Conservation (phyloP, 2,329 filamentous ascomycete species). For the Botrytis porri region DNA sequence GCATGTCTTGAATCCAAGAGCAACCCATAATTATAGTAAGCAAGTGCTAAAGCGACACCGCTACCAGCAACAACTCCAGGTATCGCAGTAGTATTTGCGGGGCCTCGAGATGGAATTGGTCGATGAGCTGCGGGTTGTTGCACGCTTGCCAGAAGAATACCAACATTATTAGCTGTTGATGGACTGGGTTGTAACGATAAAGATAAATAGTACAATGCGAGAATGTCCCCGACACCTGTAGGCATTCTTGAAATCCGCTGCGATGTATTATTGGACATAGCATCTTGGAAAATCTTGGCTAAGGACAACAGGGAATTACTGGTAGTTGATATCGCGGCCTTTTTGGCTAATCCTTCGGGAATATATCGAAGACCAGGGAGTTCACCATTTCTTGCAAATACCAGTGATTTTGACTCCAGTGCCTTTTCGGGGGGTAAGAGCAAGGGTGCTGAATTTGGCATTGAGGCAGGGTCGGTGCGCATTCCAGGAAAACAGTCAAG, state of each 20-base stretch:
- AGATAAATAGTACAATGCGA: slow-evolving; percentile 93
- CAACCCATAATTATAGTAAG: slow-evolving; percentile 94
- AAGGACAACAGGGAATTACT: slow-evolving; percentile 93
- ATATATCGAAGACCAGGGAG: slow-evolving; percentile 77
- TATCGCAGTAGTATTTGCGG: slow-evolving; percentile 48
- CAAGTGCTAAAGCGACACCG: slow-evolving; percentile 80
- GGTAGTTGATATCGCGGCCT: slow-evolving; percentile 83
- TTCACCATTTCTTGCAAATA: slow-evolving; percentile 73
- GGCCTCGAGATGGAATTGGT: slow-evolving; percentile 36
- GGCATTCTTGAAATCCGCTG: slow-evolving; percentile 57
- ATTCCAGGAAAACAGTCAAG: slow-evolving; percentile 44
- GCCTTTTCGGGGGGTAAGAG: slow-evolving; percentile 81
- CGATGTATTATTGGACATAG: slow-evolving; percentile 65
- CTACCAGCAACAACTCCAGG: slow-evolving; percentile 82
- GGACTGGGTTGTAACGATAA: slow-evolving; percentile 92
- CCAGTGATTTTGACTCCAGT: slow-evolving; percentile 74
- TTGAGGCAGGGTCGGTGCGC: slow-evolving; percentile 27
- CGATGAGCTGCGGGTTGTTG: slow-evolving; percentile 60
- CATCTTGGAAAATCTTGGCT: slow-evolving; percentile 96
- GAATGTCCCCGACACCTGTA: slow-evolving; percentile 82
- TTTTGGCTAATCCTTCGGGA: slow-evolving; percentile 66
- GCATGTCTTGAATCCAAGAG: slow-evolving; percentile 84
- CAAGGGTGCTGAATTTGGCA: slow-evolving; percentile 50
- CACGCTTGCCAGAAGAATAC: slow-evolving; percentile 91
- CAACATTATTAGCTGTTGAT: slow-evolving; percentile 97